Percentiles rank a stretch among this genome's conserved stretches.
Conservation (phyloP, 345 rosid species). For the Camelina hispida region DNA sequence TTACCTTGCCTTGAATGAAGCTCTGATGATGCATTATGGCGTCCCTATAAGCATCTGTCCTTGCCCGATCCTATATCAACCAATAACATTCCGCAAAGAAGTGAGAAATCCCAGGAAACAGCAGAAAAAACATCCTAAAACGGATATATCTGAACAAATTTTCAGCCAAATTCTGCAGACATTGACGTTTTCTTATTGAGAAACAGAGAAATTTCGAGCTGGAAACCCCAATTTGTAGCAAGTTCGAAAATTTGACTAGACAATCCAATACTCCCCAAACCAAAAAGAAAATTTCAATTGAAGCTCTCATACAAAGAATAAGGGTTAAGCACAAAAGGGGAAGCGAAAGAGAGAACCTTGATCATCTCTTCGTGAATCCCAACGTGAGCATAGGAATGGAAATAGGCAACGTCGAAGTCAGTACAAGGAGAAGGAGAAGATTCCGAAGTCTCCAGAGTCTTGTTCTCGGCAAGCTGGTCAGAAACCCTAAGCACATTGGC, state of each 20-base stretch:
- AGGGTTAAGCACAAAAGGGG: background rate
- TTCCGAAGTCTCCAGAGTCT: slow-evolving; percentile 25
- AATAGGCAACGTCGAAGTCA: slow-evolving; percentile 88
- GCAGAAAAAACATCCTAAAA: background rate
- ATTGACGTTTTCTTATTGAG: background rate
- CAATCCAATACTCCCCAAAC: background rate
- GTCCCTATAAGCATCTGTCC: slow-evolving; percentile 79
- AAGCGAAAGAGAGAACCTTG: slow-evolving; percentile 53
- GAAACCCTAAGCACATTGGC: slow-evolving; percentile 55
- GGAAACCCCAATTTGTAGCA: slow-evolving; percentile 13
- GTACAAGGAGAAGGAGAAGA: slow-evolving; percentile 60
- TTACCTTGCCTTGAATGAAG: slow-evolving; percentile 90
- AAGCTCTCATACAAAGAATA: background rate
- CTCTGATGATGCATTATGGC: slow-evolving; percentile 89
- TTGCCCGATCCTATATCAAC: slow-evolving; percentile 67
- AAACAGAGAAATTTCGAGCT: background rate
- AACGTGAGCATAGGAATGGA: slow-evolving; percentile 87
- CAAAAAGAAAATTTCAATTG: background rate
- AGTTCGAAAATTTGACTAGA: background rate
- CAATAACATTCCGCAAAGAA: slow-evolving; percentile 33
- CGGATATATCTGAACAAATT: background rate
- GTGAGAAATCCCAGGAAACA: slow-evolving; percentile 25
- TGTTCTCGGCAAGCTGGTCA: slow-evolving; percentile 44
- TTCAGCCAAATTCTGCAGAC: slow-evolving; percentile 10
- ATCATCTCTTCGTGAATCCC: slow-evolving; percentile 99